A percentile compares a stretch with the other conserved stretches of the same genome.
These are phyloP conservation scores for Lonicera japonica DNA, from an alignment of 129 eudicot genomes.

Conservation along the genomic window DNA sequence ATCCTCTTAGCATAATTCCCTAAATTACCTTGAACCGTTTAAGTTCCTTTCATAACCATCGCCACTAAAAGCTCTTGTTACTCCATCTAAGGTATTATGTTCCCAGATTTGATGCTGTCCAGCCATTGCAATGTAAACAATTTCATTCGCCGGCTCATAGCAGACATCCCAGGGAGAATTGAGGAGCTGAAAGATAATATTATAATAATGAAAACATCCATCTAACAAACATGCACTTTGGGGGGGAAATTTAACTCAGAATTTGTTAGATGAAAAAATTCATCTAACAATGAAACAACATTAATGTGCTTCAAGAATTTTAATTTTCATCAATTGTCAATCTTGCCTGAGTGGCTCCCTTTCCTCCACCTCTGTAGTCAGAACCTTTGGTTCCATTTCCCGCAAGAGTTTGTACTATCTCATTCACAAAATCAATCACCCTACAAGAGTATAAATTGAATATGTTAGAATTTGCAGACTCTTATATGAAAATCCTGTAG, in stretches of 20 bases:
- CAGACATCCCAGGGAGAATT: slow-evolving; percentile 99
- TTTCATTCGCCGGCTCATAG: slow-evolving; percentile 73
- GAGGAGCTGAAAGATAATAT: slow-evolving; percentile 73
- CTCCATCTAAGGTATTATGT: slow-evolving; percentile 57
- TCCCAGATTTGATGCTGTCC: slow-evolving; percentile 99
- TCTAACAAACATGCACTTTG: too few relatives aligned
- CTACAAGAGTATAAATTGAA: slow-evolving; percentile 33
- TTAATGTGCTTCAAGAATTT: neutral
- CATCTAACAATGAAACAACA: neutral
- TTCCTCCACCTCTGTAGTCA: slow-evolving; percentile 86
- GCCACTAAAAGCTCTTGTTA: slow-evolving; percentile 82
- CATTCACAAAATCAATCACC: slow-evolving; percentile 93
- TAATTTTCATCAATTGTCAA: neutral
- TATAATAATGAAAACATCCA: neutral
- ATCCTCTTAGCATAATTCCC: neutral
- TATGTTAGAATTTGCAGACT: slow-evolving; percentile 1
- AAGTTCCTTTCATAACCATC: slow-evolving; percentile 96
- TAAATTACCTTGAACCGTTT: slow-evolving; percentile 75
- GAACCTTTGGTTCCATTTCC: slow-evolving; percentile 99
- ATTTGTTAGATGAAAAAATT: neutral
- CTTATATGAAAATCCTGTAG: neutral
- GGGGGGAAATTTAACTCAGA: too few relatives aligned
- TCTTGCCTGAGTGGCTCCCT: slow-evolving; percentile 77
- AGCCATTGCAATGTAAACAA: slow-evolving; percentile 93
- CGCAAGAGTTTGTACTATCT: slow-evolving; percentile 77